phyloP scores from a whole-genome alignment of 1,139 yeast species.

The Petasospora fabianii region DNA sequence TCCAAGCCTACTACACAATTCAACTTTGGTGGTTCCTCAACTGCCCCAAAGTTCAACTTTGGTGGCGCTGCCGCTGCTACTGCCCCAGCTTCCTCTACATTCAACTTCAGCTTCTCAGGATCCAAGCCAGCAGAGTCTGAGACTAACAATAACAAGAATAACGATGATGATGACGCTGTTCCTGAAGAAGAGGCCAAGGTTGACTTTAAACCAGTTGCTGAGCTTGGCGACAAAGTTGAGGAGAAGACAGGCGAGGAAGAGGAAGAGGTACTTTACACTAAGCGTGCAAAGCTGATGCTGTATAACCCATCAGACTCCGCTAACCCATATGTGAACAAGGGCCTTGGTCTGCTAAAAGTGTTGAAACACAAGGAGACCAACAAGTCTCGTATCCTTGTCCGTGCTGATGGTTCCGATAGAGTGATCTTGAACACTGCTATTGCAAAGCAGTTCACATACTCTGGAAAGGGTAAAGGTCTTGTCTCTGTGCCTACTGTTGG shows the following conservation, averaged over 20 bases:
- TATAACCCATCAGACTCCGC: conserved; percentile 49
- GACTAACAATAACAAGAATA: conserved; percentile 2
- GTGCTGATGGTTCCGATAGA: conserved; percentile 87
- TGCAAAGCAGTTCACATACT: conserved; percentile 43
- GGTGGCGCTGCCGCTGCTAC: conserved; percentile 7
- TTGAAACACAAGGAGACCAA: conserved; percentile 53
- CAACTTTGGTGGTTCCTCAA: conserved; percentile 1
- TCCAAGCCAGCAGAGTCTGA: not conserved
- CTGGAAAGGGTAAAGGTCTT: conserved; percentile 49
- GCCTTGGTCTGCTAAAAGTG: conserved; percentile 80
- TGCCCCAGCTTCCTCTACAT: not conserved
- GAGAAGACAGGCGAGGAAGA: conserved; percentile 82
- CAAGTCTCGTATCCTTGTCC: conserved; percentile 68
- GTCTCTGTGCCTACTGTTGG: conserved; percentile 56
- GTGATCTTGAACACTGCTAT: conserved; percentile 63
- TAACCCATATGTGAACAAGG: conserved; percentile 49
- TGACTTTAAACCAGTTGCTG: conserved; percentile 44
- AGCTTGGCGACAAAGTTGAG: conserved; percentile 43
- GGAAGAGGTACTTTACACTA: conserved; percentile 61
- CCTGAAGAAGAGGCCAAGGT: conserved; percentile 42
- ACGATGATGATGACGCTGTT: conserved; percentile 19
- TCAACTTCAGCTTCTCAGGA: conserved; percentile 3
- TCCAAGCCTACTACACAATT: conserved; percentile 14
- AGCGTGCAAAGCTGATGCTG: conserved; percentile 70
- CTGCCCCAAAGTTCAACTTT: conserved; percentile 9